Percentiles rank a stretch among this genome's conserved stretches.
Conservation (phyloP, 2,329 filamentous ascomycete species). For the Fusarium newnesense region DNA sequence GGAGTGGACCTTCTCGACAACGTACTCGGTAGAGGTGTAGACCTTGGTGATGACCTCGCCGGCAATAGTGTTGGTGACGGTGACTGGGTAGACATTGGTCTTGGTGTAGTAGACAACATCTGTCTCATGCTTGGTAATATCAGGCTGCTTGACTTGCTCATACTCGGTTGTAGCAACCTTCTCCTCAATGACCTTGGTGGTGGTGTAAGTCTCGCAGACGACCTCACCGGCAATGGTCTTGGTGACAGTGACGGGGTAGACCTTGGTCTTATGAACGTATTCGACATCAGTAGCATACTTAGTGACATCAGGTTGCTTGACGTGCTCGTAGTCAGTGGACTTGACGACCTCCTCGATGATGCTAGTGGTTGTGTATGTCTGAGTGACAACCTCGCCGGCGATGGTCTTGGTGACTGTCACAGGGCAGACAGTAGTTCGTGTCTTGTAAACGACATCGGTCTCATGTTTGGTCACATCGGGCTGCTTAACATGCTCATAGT, state of each 20-base stretch:
- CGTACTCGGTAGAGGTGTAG: slow-evolving; percentile 41
- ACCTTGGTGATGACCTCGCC: slow-evolving; percentile 41
- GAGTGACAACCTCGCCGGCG: slow-evolving; percentile 55
- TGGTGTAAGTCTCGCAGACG: slow-evolving; percentile 50
- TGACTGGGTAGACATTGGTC: slow-evolving; percentile 57
- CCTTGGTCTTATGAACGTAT: slow-evolving; percentile 56
- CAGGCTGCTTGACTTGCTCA: slow-evolving; percentile 46
- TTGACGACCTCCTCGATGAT: slow-evolving; percentile 47
- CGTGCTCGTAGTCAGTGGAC: slow-evolving; percentile 49
- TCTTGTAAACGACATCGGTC: slow-evolving; percentile 52
- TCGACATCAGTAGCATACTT: slow-evolving; percentile 48
- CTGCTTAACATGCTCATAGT: slow-evolving; percentile 49
- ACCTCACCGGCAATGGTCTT: slow-evolving; percentile 51
- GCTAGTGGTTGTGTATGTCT: slow-evolving; percentile 45
- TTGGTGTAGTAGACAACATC: slow-evolving; percentile 52
- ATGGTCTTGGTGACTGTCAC: slow-evolving; percentile 49
- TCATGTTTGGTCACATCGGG: slow-evolving; percentile 51
- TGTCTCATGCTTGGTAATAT: slow-evolving; percentile 48
- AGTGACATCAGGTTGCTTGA: slow-evolving; percentile 52
- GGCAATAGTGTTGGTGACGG: slow-evolving; percentile 48
- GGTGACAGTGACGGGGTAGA: slow-evolving; percentile 56
- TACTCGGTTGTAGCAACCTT: slow-evolving; percentile 47
- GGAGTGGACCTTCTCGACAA: slow-evolving; percentile 49
- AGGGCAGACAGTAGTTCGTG: slow-evolving; percentile 54
- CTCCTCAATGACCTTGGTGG: slow-evolving; percentile 43